Conservation (phyloP, 2,329 filamentous ascomycete species). For the Neoarthrinium moseri region DNA sequence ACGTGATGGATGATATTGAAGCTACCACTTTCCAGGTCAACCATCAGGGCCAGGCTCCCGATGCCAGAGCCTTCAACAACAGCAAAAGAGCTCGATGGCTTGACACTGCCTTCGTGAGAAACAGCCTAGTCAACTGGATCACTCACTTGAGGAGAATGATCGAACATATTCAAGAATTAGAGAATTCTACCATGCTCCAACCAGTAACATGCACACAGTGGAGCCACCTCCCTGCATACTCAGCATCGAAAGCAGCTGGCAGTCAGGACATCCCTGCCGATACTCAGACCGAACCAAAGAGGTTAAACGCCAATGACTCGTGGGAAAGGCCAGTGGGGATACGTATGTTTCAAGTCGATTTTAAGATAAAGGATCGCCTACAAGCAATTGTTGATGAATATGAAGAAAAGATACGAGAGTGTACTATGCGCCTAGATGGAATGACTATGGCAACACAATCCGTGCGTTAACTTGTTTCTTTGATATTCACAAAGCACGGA, state of each 20-base stretch:
- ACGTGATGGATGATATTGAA: slow-evolving; percentile 20
- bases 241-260: too few species aligned
- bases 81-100: slow-evolving; percentile 22
- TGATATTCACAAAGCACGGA: neutral
- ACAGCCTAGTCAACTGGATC: slow-evolving; percentile 23
- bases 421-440: slow-evolving; percentile 30
- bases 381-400: slow-evolving; percentile 26
- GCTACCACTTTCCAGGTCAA: slow-evolving; percentile 19
- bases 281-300: neutral
- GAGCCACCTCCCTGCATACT: too few species aligned
- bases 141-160: slow-evolving; percentile 21
- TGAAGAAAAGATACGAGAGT: slow-evolving; percentile 29
- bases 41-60: neutral
- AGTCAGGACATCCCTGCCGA: too few species aligned
- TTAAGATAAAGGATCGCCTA: slow-evolving; percentile 19
- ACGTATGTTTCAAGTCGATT: too few species aligned
- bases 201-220: too few species aligned
- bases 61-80: slow-evolving; percentile 6
- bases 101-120: slow-evolving; percentile 21
- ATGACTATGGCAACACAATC: slow-evolving; percentile 34
- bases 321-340: neutral
- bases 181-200: slow-evolving; percentile 30
- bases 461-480: slow-evolving; percentile 22
- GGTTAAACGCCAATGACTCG: neutral
- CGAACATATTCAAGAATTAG: slow-evolving; percentile 12